These are phyloP conservation scores for Penicillium steckii DNA, from an alignment of 495 filamentous ascomycete species.

Conservation along the genomic window DNA sequence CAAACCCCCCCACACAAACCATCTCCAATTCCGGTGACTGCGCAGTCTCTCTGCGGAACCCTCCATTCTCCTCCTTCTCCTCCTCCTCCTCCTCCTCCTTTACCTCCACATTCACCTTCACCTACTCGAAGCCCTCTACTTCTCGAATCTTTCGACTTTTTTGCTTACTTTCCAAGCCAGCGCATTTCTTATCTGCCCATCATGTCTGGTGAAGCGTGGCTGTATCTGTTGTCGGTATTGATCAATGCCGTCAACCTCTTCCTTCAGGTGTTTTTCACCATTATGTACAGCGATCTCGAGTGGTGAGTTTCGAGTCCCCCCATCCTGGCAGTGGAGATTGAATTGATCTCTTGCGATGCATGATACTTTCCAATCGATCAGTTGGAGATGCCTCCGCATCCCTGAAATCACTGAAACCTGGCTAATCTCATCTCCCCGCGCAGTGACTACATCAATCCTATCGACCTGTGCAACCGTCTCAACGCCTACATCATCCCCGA, in stretches of 20 bases:
- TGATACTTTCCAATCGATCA: background rate
- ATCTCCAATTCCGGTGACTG: conserved; percentile 27
- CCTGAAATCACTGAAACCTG: background rate
- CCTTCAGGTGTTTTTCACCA: conserved; percentile 99
- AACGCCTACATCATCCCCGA: conserved; percentile 99
- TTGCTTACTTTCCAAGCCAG: background rate
- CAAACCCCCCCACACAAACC: conserved; percentile 28
- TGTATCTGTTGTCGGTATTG: conserved; percentile 96
- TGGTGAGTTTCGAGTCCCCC: conserved; percentile 65
- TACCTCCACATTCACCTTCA: too few relatives aligned
- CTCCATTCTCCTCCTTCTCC: background rate
- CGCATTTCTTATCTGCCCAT: conserved; percentile 39
- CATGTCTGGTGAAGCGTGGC: conserved; percentile 99
- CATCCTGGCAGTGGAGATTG: too few relatives aligned
- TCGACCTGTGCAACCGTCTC: conserved; percentile 99
- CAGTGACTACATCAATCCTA: conserved; percentile 99
- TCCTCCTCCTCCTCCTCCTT: background rate
- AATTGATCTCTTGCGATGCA: background rate
- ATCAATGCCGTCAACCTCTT: conserved; percentile 99
- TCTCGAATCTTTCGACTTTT: background rate
- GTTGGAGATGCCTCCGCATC: background rate
- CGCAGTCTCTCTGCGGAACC: conserved; percentile 9
- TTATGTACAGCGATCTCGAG: conserved; percentile 99
- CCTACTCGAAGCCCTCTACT: too few relatives aligned
- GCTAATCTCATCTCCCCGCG: background rate